phyloP scores from a whole-genome alignment of 2,329 filamentous ascomycete genomes.

The Arthroderma sp. region DNA sequence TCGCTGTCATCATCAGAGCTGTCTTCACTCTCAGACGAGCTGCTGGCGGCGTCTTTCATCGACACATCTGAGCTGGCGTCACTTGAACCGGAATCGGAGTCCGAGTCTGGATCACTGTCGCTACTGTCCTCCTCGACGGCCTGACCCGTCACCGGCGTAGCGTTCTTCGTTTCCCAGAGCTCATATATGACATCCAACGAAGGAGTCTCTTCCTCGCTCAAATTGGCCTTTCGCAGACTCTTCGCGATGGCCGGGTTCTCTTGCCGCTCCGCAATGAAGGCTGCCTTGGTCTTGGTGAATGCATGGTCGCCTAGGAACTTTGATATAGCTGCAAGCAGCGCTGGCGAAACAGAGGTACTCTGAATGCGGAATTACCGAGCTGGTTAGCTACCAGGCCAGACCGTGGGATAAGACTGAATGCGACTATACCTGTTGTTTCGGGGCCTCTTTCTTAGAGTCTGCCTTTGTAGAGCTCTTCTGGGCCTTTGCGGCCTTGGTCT shows the following conservation, averaged over 20 bases:
- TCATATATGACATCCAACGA: conserved; percentile 33
- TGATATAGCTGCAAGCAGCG: conserved; percentile 56
- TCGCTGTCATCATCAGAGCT: conserved; percentile 39
- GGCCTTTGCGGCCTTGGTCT: neutral
- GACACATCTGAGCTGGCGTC: conserved; percentile 29
- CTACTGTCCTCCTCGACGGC: conserved; percentile 20
- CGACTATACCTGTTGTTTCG: neutral
- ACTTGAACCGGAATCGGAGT: conserved; percentile 24
- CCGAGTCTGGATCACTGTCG: conserved; percentile 15
- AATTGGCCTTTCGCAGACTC: conserved; percentile 14
- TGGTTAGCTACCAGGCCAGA: neutral
- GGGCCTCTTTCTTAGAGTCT: neutral
- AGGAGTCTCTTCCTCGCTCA: conserved; percentile 18
- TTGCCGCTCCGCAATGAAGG: conserved; percentile 52
- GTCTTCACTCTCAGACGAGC: conserved; percentile 38
- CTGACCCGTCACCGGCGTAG: conserved; percentile 14
- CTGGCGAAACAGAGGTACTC: conserved; percentile 34
- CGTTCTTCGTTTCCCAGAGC: conserved; percentile 18
- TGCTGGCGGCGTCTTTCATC: conserved; percentile 30
- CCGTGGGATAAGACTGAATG: neutral
- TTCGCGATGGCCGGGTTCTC: conserved; percentile 22
- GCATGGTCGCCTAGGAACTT: conserved; percentile 54
- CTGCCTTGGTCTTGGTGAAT: conserved; percentile 49
- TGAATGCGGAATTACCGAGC: neutral
- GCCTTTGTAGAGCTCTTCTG: neutral